Evolutionary conservation across 169 alveolate genomes (phyloP).

Genomic region (Plasmodium vivax): DNA sequence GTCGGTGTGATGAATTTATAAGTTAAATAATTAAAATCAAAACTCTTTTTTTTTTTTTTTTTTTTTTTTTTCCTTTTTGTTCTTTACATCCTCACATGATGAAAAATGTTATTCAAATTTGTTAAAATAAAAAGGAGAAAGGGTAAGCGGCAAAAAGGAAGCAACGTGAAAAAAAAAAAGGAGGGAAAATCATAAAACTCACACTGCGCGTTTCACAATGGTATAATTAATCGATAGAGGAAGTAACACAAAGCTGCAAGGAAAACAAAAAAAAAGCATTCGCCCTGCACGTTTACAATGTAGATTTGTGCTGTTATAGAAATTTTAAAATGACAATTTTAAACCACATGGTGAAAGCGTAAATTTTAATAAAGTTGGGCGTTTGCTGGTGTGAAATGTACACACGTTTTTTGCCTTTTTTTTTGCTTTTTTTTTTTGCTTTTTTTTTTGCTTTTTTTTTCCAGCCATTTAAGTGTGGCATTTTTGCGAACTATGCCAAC

Average conservation of each 20-base stretch:
- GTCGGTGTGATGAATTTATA: background rate
- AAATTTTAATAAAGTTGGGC: background rate
- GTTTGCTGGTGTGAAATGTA: background rate
- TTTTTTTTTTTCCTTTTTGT: background rate
- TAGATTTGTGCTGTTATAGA: constrained; percentile 50
- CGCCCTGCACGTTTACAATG: background rate
- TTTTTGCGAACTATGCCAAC: background rate
- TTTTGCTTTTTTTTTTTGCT: background rate
- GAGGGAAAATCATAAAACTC: background rate
- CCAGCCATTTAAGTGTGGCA: background rate
- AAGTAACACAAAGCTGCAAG: background rate
- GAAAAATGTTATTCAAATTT: background rate
- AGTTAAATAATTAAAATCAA: constrained; percentile 31
- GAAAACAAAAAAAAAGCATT: constrained; percentile 21
- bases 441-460: background rate
- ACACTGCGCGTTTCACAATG: background rate
- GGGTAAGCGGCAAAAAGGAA: background rate
- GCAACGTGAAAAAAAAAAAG: background rate
- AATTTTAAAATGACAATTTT: constrained; percentile 12
- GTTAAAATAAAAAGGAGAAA: constrained; percentile 20
- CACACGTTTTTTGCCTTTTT: constrained; percentile 19
- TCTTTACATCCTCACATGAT: background rate
- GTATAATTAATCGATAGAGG: background rate
- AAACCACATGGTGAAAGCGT: background rate
- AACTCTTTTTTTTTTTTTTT: constrained; percentile 27